phyloP scores from a whole-genome alignment of 192 early-diverging fungal genomes.

The Coemansia sp. region DNA sequence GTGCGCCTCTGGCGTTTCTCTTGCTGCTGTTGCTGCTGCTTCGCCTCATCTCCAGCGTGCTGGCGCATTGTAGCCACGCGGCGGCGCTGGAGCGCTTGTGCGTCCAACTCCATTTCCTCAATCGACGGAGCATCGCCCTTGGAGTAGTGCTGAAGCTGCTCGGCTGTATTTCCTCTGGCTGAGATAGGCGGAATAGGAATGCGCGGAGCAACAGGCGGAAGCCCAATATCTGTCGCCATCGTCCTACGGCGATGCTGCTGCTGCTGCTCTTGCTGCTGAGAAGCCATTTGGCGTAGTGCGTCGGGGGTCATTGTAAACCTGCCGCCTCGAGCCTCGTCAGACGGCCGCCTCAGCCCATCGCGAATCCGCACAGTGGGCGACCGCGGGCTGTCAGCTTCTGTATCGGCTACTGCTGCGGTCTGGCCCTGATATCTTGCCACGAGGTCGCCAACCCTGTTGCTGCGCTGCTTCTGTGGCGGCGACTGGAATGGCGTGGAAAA shows the following conservation, averaged over 20 bases:
- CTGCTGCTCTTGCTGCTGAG: conserved; percentile 2
- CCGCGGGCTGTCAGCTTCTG: conserved; percentile 2
- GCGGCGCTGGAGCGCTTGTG: conserved; percentile 46
- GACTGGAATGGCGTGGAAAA: conserved; percentile 5
- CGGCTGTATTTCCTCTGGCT: neutral
- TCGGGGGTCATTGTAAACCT: conserved; percentile 54
- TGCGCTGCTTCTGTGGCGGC: conserved; percentile 13
- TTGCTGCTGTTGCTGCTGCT: conserved; percentile 4
- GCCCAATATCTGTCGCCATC: conserved; percentile 1
- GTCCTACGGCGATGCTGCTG: conserved; percentile 6
- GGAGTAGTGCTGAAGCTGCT: neutral
- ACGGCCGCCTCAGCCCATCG: conserved; percentile 11
- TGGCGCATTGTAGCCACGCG: conserved; percentile 51
- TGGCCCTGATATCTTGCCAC: conserved; percentile 28
- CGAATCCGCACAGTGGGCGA: conserved; percentile 30
- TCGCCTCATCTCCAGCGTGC: conserved; percentile 21
- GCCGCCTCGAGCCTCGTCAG: neutral
- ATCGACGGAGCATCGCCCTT: conserved; percentile 1
- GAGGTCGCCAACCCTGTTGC: conserved; percentile 21
- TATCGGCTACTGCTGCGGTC: neutral
- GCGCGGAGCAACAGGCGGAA: conserved; percentile 36
- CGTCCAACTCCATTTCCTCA: conserved; percentile 26
- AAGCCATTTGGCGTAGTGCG: conserved; percentile 37
- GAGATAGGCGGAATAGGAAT: conserved; percentile 8
- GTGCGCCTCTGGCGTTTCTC: conserved; percentile 1